Evolutionary conservation across 2,329 filamentous ascomycete species (phyloP).

Genomic region (Mycosphaerella sp.): DNA sequence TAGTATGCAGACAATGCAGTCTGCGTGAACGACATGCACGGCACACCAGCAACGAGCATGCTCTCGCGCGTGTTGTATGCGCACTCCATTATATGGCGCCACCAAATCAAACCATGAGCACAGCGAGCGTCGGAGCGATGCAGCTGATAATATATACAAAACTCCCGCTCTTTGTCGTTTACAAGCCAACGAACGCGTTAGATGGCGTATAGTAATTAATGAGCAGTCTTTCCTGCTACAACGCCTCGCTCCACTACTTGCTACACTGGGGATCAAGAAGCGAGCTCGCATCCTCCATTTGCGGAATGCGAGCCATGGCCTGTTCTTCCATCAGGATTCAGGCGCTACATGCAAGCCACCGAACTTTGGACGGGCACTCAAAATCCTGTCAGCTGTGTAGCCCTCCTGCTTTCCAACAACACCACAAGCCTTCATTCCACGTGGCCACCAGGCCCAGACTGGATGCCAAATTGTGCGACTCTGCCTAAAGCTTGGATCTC

Average conservation of each 20-base stretch:
- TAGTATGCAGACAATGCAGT: background rate
- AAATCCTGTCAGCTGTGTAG: constrained; percentile 10
- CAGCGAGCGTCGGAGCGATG: background rate
- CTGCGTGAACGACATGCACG: background rate
- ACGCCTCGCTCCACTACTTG: constrained; percentile 5
- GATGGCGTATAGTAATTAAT: background rate
- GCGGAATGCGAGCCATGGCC: constrained; percentile 6
- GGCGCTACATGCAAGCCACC: constrained; percentile 15
- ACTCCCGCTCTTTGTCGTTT: background rate
- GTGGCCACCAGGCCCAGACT: constrained; percentile 13
- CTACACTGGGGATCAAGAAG: constrained; percentile 10
- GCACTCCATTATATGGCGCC: background rate
- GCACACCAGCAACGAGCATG: constrained; percentile 2
- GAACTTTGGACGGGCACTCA: constrained; percentile 8
- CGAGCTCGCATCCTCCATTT: constrained; percentile 7
- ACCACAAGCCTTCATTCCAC: constrained; percentile 13
- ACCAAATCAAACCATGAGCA: background rate
- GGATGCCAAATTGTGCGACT: constrained; percentile 14
- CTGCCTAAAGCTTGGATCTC: constrained; percentile 2
- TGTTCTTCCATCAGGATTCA: constrained; percentile 14
- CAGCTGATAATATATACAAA: constrained; percentile 4
- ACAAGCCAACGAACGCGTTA: background rate
- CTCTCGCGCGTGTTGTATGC: background rate
- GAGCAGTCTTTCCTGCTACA: background rate
- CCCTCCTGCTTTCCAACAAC: constrained; percentile 9